Base-by-base conservation (phyloP, 179 eudicot genomes). In the Heliamphora pulchella region DNA sequence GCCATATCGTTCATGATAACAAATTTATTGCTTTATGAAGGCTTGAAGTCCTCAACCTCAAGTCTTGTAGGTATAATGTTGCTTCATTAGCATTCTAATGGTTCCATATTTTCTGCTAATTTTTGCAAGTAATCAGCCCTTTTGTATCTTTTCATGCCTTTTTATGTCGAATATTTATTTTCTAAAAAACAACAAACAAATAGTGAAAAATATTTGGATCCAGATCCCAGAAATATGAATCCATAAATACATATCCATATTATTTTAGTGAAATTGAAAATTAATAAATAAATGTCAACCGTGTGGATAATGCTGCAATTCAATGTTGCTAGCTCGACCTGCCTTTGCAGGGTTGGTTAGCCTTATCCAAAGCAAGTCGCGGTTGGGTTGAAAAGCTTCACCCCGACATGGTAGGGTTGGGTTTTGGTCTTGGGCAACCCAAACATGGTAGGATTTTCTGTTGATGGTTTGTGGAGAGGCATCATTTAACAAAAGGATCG, bases 1-100 rank as follows among this genome's bases (percentile, higher is more conserved):
- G 13, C 98, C 97, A 66, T 95, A 95, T 81, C 70, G 68, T 46
- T 88, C 80, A 80, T 62, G 13, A 61, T 53, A 44, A 53, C 6
- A 57, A 78, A 10, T 14, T n/a, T 78, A 44, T 78, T n/a, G 3
- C 43, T 68, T 70, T 55, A 41, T 41, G 63, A 41, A 67, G 74
- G 80, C 64, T 78, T 68, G 31, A n/a, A 67, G 53, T 65, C 43
- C 55, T 67, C 53, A 53, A 51, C 31, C 31, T 31, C 31, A 31
- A 18, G 46, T 75, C 13, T 54, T 53, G 74, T 55, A 54, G 9
- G 51, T 17, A 0, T 48, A 74, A 14, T 55, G 13, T 54, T 54
- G 47, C 18, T 0, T 54, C 77, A 20, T 31, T 77, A 14, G 39
- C 15, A 22, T 61, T 76, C 46, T 39, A 43, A 8, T 59, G 39